These are phyloP conservation scores for Mangifera indica DNA, from an alignment of 345 rosid species.

Conservation along the genomic window DNA sequence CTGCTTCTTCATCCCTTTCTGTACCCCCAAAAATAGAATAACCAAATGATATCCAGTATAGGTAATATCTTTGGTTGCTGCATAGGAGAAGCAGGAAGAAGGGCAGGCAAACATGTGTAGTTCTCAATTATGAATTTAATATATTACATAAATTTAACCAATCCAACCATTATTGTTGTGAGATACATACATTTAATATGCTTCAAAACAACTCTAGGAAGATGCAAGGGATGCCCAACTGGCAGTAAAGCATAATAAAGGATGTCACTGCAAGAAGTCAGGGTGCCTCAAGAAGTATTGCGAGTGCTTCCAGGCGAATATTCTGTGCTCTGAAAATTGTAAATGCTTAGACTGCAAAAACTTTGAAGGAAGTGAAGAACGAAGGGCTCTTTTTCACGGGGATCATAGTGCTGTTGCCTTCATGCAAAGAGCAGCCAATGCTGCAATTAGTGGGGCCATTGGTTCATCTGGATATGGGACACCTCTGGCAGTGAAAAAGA, in stretches of 20 bases:
- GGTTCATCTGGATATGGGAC: conserved; percentile 60
- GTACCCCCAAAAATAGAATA: background rate
- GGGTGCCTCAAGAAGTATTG: conserved; percentile 94
- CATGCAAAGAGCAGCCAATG: conserved; percentile 68
- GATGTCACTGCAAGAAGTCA: conserved; percentile 86
- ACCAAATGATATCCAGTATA: too few species aligned
- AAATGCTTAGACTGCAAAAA: conserved; percentile 83
- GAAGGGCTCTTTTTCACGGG: conserved; percentile 48
- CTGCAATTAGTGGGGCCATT: conserved; percentile 58
- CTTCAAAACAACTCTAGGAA: conserved; percentile 43
- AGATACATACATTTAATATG: conserved; percentile 5
- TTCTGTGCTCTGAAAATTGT: conserved; percentile 85
- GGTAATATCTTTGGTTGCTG: background rate
- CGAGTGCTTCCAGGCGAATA: conserved; percentile 82
- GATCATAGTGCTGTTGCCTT: conserved; percentile 40
- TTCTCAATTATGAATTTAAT: background rate
- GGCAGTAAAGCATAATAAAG: conserved; percentile 78
- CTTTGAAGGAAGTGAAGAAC: conserved; percentile 71
- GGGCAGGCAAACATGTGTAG: background rate
- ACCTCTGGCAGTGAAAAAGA: conserved; percentile 46
- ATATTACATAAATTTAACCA: background rate
- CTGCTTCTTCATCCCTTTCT: background rate
- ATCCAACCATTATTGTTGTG: background rate
- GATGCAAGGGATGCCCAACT: conserved; percentile 42
- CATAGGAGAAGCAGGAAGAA: conserved; percentile 4